Percentiles rank a stretch among this genome's conserved stretches.
phyloP scores from a whole-genome alignment of 2,329 filamentous ascomycete species.

The Phialophora expanda region DNA sequence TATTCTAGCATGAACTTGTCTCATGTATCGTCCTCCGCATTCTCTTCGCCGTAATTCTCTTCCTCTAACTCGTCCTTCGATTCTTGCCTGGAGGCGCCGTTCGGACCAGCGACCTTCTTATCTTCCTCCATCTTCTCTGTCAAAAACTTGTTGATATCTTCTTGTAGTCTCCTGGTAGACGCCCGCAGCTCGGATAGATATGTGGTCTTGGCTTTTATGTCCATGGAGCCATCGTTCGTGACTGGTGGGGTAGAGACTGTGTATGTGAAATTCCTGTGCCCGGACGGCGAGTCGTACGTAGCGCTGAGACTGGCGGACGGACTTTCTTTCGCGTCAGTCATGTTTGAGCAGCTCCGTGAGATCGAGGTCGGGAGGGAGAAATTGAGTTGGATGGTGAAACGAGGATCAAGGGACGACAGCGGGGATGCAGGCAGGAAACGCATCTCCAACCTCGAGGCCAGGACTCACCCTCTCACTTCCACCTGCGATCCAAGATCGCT shows the following conservation, averaged over 20 bases:
- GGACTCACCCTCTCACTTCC: not conserved
- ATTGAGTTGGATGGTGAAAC: not conserved
- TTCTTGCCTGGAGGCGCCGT: conserved; percentile 46
- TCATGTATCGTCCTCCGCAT: conserved; percentile 62
- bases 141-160: conserved; percentile 63
- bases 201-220: conserved; percentile 53
- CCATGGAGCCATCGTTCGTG: conserved; percentile 7
- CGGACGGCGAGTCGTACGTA: conserved; percentile 28
- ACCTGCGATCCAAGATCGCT: not conserved
- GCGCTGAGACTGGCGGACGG: conserved; percentile 23
- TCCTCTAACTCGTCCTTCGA: conserved; percentile 66
- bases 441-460: not conserved
- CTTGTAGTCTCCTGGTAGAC: conserved; percentile 59
- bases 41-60: conserved; percentile 73
- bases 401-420: not conserved
- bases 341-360: not conserved
- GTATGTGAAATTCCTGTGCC: conserved; percentile 23
- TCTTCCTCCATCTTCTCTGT: conserved; percentile 68
- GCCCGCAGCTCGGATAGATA: conserved; percentile 60
- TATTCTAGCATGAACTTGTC: conserved; percentile 19
- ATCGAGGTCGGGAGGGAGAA: not conserved
- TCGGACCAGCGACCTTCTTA: conserved; percentile 47
- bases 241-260: conserved; percentile 9
- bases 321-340: not conserved
- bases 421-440: not conserved